Evolutionary conservation across 1,284 basidiomycete species (phyloP).

Genomic region (Marasmius sp.): DNA sequence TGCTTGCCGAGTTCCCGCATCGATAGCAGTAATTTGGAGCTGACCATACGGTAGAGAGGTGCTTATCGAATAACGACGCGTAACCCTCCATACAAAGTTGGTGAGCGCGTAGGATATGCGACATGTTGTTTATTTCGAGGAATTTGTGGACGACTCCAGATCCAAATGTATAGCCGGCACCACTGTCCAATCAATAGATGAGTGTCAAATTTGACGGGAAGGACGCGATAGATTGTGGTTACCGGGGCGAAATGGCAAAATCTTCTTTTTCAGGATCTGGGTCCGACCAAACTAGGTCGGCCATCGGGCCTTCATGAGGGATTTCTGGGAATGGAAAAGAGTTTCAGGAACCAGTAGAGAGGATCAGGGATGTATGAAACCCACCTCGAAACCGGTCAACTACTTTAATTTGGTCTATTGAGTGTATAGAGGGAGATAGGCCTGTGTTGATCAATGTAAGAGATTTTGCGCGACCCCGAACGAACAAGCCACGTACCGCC

Average conservation of each 20-base stretch:
- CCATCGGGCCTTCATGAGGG: conserved; percentile 99
- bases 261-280: conserved; percentile 99
- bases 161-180: conserved; percentile 98
- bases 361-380: conserved; percentile 21
- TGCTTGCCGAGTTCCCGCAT: conserved; percentile 96
- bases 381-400: conserved; percentile 95
- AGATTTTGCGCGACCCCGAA: not conserved
- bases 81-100: conserved; percentile 99
- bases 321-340: conserved; percentile 69
- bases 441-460: conserved; percentile 43
- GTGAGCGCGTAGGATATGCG: conserved; percentile 96
- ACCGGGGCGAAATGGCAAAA: conserved; percentile 98
- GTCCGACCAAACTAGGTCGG: conserved; percentile 99
- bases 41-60: conserved; percentile 97
- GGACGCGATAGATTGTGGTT: conserved; percentile 19
- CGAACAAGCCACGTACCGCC: conserved; percentile 61
- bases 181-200: conserved; percentile 49
- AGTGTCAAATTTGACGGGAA: conserved; percentile 7
- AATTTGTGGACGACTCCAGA: conserved; percentile 99
- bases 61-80: conserved; percentile 91
- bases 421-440: conserved; percentile 96
- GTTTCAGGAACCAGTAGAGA: conserved; percentile 20
- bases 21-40: conserved; percentile 99
- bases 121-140: conserved; percentile 91
- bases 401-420: conserved; percentile 99